Base-by-base conservation (phyloP, 345 rosid species). In the Gynandropsis gynandra region DNA sequence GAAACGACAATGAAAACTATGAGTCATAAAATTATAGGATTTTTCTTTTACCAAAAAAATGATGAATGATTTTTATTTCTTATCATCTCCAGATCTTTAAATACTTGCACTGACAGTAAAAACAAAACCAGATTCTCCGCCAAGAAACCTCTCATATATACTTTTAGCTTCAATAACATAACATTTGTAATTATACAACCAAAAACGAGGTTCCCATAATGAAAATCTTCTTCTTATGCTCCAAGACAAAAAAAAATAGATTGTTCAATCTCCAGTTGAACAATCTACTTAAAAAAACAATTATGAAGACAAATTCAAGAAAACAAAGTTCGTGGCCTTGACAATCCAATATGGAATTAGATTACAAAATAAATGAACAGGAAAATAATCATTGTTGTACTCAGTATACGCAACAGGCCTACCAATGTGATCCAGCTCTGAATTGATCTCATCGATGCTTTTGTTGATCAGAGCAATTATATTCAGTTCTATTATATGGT, bases 361-460 rank as follows among this genome's bases (percentile, higher is more conserved):
- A n/a, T n/a, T n/a, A n/a, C n/a, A n/a, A n/a, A n/a, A n/a, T n/a
- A n/a, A n/a, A n/a, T n/a, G n/a, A n/a, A n/a, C n/a, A n/a, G n/a
- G n/a, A n/a, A n/a, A n/a, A n/a, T n/a, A n/a, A n/a, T n/a, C n/a
- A n/a, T n/a, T n/a, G n/a, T n/a, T n/a, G n/a, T n/a, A n/a, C n/a
- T n/a, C n/a, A n/a, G n/a, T n/a, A n/a, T n/a, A n/a, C n/a, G 80
- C 86, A 62, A 84, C 65, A 36, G 94, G 94, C 74, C 94, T 81
- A 51, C 94, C 94, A 67, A 84, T 84, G 45, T 78, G 83, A 57
- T 84, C 94, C 72, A 84, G 64, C 80, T 84, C 94, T 50, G 89
- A 88, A 59, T 81, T 84, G 58, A 84, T 77, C 70, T 84, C 89
- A 53, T 84, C 94, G 44, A 84, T 84, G 24, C 72, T 81, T 80